Conservation (phyloP, 768 basidiomycete genomes). For the Rhodosporidiobolus odoratus region DNA sequence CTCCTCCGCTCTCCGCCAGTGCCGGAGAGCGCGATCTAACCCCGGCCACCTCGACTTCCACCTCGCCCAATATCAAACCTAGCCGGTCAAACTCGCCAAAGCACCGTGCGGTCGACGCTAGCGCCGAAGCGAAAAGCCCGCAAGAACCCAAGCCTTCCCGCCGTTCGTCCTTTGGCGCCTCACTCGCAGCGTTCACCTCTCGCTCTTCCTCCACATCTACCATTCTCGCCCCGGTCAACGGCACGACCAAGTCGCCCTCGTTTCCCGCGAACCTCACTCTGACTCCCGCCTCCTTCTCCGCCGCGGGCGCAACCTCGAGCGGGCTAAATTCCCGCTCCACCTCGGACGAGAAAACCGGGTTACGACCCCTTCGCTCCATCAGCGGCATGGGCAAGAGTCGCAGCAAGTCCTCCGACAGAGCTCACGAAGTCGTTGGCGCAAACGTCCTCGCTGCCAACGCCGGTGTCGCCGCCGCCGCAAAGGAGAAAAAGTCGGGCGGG, state of each 20-base stretch:
- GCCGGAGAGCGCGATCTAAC: neutral
- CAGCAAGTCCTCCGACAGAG: constrained; percentile 23
- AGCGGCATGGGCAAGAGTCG: constrained; percentile 10
- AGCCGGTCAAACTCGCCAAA: constrained; percentile 23
- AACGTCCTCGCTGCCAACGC: neutral
- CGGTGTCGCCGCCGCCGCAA: neutral
- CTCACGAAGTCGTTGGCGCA: neutral
- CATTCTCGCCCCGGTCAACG: neutral
- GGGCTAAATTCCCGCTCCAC: constrained; percentile 4
- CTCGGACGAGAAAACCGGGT: constrained; percentile 4
- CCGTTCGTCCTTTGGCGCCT: constrained; percentile 17
- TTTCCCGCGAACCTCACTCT: constrained; percentile 11
- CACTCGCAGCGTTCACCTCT: constrained; percentile 14
- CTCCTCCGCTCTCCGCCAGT: neutral
- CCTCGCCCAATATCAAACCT: neutral
- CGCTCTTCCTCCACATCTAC: constrained; percentile 12
- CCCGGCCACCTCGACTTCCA: neutral
- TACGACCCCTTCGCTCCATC: constrained; percentile 12
- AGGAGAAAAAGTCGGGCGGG: constrained; percentile 7
- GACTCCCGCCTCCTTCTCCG: constrained; percentile 11
- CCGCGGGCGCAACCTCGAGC: neutral
- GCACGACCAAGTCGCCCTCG: neutral
- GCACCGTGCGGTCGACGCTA: neutral
- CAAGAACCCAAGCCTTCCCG: neutral
- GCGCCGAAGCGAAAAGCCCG: neutral